Evolutionary conservation across 2,329 filamentous ascomycete species (phyloP).

Genomic region (Seiridium cupressi): DNA sequence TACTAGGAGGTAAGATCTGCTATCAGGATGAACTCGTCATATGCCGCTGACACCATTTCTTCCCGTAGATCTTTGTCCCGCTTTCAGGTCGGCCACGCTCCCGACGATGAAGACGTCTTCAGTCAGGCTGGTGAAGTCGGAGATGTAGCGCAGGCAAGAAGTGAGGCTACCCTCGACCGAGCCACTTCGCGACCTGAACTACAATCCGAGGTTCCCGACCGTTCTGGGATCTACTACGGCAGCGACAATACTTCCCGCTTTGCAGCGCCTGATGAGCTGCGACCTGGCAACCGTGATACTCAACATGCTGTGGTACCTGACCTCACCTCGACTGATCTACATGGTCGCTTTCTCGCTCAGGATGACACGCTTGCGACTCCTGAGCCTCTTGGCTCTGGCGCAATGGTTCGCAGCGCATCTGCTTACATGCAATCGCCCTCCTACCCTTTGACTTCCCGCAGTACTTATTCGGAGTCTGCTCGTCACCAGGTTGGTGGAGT

Average conservation of each 20-base stretch:
- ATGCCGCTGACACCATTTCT: too few relatives aligned
- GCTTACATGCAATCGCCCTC: neutral
- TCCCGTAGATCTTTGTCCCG: too few relatives aligned
- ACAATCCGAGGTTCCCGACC: too few relatives aligned
- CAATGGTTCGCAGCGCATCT: neutral
- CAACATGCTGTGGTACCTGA: neutral
- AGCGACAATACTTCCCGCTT: too few relatives aligned
- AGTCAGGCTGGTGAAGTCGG: neutral
- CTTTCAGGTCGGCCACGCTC: conserved; percentile 14
- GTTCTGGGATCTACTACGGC: too few relatives aligned
- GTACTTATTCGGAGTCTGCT: conserved; percentile 10
- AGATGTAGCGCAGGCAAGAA: too few relatives aligned
- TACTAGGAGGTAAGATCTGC: too few relatives aligned
- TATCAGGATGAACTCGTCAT: too few relatives aligned
- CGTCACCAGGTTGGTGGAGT: conserved; percentile 27
- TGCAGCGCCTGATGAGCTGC: too few relatives aligned
- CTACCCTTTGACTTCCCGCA: conserved; percentile 10
- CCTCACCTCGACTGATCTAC: neutral
- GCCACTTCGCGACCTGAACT: too few relatives aligned
- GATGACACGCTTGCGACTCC: conserved; percentile 6
- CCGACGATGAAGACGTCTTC: conserved; percentile 17
- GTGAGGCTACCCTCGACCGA: too few relatives aligned
- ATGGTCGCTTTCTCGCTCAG: neutral
- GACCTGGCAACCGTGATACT: too few relatives aligned
- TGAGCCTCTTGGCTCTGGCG: neutral